Percentiles rank a stretch among this genome's conserved stretches.
These are phyloP conservation scores for Colletotrichum australisinense DNA, from an alignment of 2,329 filamentous ascomycete species.

Conservation along the genomic window DNA sequence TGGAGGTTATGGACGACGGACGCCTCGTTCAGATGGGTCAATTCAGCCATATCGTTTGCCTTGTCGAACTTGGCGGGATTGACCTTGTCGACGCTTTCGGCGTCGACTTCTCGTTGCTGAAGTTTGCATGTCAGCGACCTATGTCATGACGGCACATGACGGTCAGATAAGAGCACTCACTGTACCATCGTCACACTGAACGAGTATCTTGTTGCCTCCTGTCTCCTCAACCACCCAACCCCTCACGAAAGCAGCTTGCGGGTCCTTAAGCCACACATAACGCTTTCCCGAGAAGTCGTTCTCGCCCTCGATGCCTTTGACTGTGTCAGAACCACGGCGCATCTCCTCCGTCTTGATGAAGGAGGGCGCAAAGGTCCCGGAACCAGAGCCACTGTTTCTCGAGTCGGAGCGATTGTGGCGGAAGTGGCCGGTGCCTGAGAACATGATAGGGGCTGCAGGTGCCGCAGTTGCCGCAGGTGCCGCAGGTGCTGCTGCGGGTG, in stretches of 20 bases:
- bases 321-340: constrained; percentile 65
- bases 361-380: constrained; percentile 91
- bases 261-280: constrained; percentile 97
- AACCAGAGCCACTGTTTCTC: constrained; percentile 73
- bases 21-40: constrained; percentile 97
- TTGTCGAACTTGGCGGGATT: constrained; percentile 99
- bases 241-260: constrained; percentile 87
- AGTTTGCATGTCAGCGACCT: constrained; percentile 35
- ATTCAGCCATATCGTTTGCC: constrained; percentile 98
- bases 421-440: constrained; percentile 48
- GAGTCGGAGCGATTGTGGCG: constrained; percentile 69
- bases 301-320: constrained; percentile 88
- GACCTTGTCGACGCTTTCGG: constrained; percentile 95
- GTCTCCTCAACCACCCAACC: constrained; percentile 92
- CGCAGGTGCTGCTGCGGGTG: constrained; percentile 53
- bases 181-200: constrained; percentile 93
- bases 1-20: constrained; percentile 98
- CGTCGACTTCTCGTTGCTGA: constrained; percentile 86
- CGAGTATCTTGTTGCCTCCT: constrained; percentile 74
- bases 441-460: constrained; percentile 52
- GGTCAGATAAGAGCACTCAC: constrained; percentile 61
- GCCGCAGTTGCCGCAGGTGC: constrained; percentile 50
- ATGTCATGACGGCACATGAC: neutral
- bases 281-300: constrained; percentile 99
- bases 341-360: constrained; percentile 93